A percentile compares a stretch with the other conserved stretches of the same genome.
phyloP scores from a whole-genome alignment of 805 yeast genomes.

The Nakazawaea ernobii region DNA sequence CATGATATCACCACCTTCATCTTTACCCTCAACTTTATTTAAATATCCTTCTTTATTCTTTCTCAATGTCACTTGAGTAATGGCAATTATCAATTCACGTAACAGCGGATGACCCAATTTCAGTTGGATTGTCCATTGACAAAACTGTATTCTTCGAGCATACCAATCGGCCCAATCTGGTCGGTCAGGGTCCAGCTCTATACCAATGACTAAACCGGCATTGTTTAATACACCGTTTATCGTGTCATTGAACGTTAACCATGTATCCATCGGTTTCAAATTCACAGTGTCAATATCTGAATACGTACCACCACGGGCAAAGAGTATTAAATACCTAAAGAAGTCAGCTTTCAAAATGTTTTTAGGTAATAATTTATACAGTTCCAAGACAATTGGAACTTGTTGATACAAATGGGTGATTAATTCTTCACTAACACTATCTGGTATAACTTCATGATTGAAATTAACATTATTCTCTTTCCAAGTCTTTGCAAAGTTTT shows the following conservation, averaged over 20 bases:
- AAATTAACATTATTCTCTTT: constrained; percentile 50
- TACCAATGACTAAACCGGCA: constrained; percentile 83
- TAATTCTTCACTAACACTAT: constrained; percentile 51
- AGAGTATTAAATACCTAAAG: constrained; percentile 79
- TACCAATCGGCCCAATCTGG: constrained; percentile 93
- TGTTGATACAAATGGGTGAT: constrained; percentile 52
- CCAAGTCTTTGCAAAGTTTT: constrained; percentile 58
- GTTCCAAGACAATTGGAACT: constrained; percentile 73
- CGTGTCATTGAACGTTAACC: constrained; percentile 55
- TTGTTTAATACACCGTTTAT: constrained; percentile 9
- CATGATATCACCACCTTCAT: constrained; percentile 75
- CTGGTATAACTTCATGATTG: constrained; percentile 70
- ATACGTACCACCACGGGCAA: constrained; percentile 90
- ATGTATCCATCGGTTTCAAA: constrained; percentile 62
- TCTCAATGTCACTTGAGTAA: constrained; percentile 67
- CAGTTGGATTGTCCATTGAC: constrained; percentile 94
- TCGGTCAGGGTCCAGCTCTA: constrained; percentile 96
- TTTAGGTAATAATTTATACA: constrained; percentile 74
- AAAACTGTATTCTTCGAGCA: constrained; percentile 87
- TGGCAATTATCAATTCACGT: constrained; percentile 70
- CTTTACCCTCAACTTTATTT: constrained; percentile 45
- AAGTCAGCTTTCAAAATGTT: constrained; percentile 88
- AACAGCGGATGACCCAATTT: constrained; percentile 90
- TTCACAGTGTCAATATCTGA: constrained; percentile 84
- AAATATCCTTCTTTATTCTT: constrained; percentile 44